A percentile compares a stretch with the other conserved stretches of the same genome.
These are phyloP conservation scores for Fusarium pseudonygamai DNA, from an alignment of 2,329 filamentous ascomycete species.

Conservation along the genomic window DNA sequence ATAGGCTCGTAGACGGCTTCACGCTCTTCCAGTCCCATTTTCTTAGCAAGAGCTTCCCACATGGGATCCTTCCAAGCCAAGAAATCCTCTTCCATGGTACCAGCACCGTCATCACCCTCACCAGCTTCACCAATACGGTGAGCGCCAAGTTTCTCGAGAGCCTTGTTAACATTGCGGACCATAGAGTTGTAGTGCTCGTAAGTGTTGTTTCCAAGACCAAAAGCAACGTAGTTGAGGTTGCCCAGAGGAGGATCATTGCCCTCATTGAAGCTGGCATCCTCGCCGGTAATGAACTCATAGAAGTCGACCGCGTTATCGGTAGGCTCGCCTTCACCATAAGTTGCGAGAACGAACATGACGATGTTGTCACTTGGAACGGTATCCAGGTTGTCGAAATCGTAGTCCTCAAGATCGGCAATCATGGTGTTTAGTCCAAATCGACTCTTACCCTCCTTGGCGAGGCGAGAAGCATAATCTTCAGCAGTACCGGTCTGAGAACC, in stretches of 20 bases:
- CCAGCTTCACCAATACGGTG: conserved; percentile 86
- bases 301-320: conserved; percentile 99
- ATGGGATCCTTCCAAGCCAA: conserved; percentile 99
- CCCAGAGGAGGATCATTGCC: conserved; percentile 76
- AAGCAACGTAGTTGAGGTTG: conserved; percentile 92
- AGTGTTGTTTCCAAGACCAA: conserved; percentile 98
- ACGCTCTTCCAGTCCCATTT: conserved; percentile 91
- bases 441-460: conserved; percentile 97
- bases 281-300: conserved; percentile 91
- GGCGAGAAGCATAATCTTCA: conserved; percentile 94
- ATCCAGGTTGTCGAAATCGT: conserved; percentile 95
- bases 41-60: conserved; percentile 86
- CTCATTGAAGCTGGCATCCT: conserved; percentile 84
- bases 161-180: conserved; percentile 90
- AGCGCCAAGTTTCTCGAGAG: conserved; percentile 83
- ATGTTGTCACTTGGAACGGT: conserved; percentile 88
- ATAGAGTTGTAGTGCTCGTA: conserved; percentile 99
- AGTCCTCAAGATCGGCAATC: conserved; percentile 97
- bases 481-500: conserved; percentile 98
- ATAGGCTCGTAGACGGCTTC: conserved; percentile 96
- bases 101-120: conserved; percentile 96
- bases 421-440: conserved; percentile 97
- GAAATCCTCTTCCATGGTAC: conserved; percentile 99
- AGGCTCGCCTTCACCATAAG: conserved; percentile 97
- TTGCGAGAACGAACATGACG: conserved; percentile 94